Percentiles rank a stretch among this genome's conserved stretches.
Conservation (phyloP, 208 protist genomes). For the Sergeia podlipaevii region DNA sequence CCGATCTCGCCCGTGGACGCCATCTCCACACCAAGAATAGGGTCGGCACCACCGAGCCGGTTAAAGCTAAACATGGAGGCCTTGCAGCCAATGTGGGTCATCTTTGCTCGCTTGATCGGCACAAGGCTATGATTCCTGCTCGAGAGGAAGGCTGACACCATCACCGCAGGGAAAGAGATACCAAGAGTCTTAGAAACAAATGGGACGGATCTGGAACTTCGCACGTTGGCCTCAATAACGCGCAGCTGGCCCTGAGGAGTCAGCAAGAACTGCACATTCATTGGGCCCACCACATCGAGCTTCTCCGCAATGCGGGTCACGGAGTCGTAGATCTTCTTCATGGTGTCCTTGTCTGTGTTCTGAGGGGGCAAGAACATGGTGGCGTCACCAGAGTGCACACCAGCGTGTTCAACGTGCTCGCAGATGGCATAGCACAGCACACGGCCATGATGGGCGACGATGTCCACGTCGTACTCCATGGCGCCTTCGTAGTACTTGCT, state of each 20-base stretch:
- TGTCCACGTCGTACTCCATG: slow-evolving; percentile 99
- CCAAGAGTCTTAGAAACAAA: slow-evolving; percentile 97
- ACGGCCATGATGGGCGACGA: slow-evolving; percentile 95
- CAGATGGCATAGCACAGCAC: slow-evolving; percentile 97
- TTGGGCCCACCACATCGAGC: slow-evolving; percentile 95
- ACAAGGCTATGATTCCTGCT: slow-evolving; percentile 66
- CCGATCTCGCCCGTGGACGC: slow-evolving; percentile 96
- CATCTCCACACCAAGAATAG: slow-evolving; percentile 99
- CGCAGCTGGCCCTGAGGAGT: slow-evolving; percentile 93
- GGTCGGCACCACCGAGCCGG: slow-evolving; percentile 96
- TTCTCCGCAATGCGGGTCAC: slow-evolving; percentile 88
- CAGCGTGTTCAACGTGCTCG: slow-evolving; percentile 99
- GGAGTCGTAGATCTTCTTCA: slow-evolving; percentile 79
- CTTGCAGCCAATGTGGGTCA: slow-evolving; percentile 94
- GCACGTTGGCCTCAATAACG: slow-evolving; percentile 98
- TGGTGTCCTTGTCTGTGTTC: slow-evolving; percentile 78
- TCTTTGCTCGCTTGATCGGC: slow-evolving; percentile 85
- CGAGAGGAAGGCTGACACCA: slow-evolving; percentile 82
- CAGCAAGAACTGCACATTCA: slow-evolving; percentile 99
- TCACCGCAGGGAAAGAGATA: slow-evolving; percentile 93
- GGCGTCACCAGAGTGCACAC: slow-evolving; percentile 97
- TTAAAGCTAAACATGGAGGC: slow-evolving; percentile 98
- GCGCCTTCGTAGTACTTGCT: slow-evolving; percentile 97
- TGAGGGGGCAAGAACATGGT: slow-evolving; percentile 95
- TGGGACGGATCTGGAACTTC: slow-evolving; percentile 96